Conservation (phyloP, 2,329 filamentous ascomycete species). For the Curvularia lunata region DNA sequence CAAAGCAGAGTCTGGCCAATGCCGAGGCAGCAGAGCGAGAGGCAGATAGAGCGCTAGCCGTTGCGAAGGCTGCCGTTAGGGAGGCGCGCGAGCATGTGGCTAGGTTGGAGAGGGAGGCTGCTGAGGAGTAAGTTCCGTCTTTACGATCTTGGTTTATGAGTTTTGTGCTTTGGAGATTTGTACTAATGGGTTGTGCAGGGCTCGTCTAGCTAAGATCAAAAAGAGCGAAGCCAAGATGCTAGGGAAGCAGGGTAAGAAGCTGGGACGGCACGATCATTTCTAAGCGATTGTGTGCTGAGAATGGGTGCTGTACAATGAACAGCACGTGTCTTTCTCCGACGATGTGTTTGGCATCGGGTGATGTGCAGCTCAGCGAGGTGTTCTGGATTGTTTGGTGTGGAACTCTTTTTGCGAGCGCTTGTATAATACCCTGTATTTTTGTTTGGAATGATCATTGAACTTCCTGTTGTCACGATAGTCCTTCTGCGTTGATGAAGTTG, state of each 20-base stretch:
- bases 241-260: slow-evolving; percentile 71
- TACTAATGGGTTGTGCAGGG: slow-evolving; percentile 13
- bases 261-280: slow-evolving; percentile 54
- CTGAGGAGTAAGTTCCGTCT: slow-evolving; percentile 31
- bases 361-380: neutral
- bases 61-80: slow-evolving; percentile 64
- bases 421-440: neutral
- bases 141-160: no score
- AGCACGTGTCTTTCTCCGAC: neutral
- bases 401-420: neutral
- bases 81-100: slow-evolving; percentile 70
- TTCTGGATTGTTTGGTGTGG: neutral
- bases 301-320: neutral
- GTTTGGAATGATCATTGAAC: neutral
- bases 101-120: slow-evolving; percentile 68
- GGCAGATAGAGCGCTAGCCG: slow-evolving; percentile 67
- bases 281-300: neutral
- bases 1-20: slow-evolving; percentile 65
- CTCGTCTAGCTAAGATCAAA: slow-evolving; percentile 71
- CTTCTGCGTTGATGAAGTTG: neutral
- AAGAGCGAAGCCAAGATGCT: slow-evolving; percentile 69
- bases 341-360: neutral
- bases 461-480: neutral
- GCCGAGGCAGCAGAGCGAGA: slow-evolving; percentile 70
- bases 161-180: neutral